Percentiles rank a stretch among this genome's conserved stretches.
Evolutionary conservation across 2,329 filamentous ascomycete species (phyloP).

Genomic region (Trichoderma pleuroti): DNA sequence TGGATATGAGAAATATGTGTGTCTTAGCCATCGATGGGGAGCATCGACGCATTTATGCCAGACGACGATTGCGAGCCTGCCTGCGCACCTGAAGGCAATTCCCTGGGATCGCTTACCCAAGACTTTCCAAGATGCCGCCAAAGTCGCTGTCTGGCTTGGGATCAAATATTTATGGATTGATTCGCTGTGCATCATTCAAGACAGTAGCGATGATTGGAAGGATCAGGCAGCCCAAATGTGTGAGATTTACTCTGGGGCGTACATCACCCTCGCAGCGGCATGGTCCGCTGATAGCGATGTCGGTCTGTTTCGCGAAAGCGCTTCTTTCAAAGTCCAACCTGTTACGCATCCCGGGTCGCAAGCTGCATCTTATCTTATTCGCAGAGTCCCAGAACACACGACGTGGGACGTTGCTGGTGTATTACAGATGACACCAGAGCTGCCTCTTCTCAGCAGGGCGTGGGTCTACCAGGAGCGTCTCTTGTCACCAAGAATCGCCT

Average conservation of each 20-base stretch:
- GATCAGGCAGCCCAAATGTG: constrained; percentile 21
- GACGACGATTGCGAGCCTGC: not conserved
- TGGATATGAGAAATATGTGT: constrained; percentile 14
- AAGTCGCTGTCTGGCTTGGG: not conserved
- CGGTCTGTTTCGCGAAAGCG: not conserved
- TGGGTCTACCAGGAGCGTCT: constrained; percentile 19
- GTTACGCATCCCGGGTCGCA: not conserved
- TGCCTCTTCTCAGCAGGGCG: constrained; percentile 14
- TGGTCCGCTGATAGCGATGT: constrained; percentile 9
- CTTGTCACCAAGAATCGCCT: constrained; percentile 12
- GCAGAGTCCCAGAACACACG: constrained; percentile 7
- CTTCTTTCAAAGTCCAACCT: not conserved
- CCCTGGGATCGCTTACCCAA: constrained; percentile 12
- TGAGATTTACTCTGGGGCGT: constrained; percentile 21
- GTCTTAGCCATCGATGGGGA: constrained; percentile 19
- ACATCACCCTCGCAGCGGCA: constrained; percentile 12
- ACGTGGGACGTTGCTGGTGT: constrained; percentile 1
- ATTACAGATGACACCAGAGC: constrained; percentile 4
- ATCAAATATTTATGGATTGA: constrained; percentile 28
- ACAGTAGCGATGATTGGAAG: constrained; percentile 23
- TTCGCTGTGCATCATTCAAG: constrained; percentile 29
- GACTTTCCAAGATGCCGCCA: constrained; percentile 4
- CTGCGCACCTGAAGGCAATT: not conserved
- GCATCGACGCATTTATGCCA: constrained; percentile 12
- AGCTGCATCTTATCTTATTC: not conserved